These are phyloP conservation scores for Nephelium lappaceum DNA, from an alignment of 345 rosid species.

Conservation along the genomic window DNA sequence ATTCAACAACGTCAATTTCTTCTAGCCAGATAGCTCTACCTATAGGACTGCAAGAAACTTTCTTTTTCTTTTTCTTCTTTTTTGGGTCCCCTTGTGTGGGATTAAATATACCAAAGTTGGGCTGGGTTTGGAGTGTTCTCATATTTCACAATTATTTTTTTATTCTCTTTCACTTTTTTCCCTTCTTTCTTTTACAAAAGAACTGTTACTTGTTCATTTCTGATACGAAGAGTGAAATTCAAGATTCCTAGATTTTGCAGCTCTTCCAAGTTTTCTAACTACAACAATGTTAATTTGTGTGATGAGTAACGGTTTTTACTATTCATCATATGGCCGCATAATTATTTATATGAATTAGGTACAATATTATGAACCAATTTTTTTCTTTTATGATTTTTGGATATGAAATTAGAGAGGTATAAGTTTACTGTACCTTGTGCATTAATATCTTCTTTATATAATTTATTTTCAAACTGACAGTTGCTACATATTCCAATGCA, in stretches of 20 bases:
- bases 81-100: neutral
- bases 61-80: neutral
- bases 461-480: too few relatives aligned
- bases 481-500: too few relatives aligned
- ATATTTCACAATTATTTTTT: neutral
- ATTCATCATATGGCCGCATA: too few relatives aligned
- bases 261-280: neutral
- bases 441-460: too few relatives aligned
- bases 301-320: neutral
- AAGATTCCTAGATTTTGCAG: conserved; percentile 29
- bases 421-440: too few relatives aligned
- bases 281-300: neutral
- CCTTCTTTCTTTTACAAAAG: conserved; percentile 22
- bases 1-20: conserved; percentile 41
- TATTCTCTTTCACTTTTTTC: neutral
- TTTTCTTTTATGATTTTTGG: too few relatives aligned
- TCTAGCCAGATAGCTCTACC: neutral
- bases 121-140: neutral
- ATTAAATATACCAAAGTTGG: conserved; percentile 9
- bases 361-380: too few relatives aligned
- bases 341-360: too few relatives aligned
- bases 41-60: neutral
- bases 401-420: too few relatives aligned
- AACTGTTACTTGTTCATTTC: conserved; percentile 25
- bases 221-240: conserved; percentile 20